Evolutionary conservation across 805 yeast genomes (phyloP).

Genomic region (fission yeast (Schizosaccharomyces pombe)): ASM294v3 CU329670.1:1131001-1131500

Average conservation of each 20-base stretch:
- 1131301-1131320: constrained; percentile 89
- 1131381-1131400: constrained; percentile 96
- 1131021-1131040: constrained; percentile 99
- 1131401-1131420: constrained; percentile 68
- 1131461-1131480: constrained; percentile 74
- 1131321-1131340: constrained; percentile 80
- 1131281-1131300: constrained; percentile 97
- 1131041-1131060: constrained; percentile 80
- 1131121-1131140: constrained; percentile 90
- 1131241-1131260: constrained; percentile 96
- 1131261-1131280: constrained; percentile 96
- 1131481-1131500: constrained; percentile 62
- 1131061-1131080: constrained; percentile 98
- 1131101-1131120: constrained; percentile 98
- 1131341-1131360: constrained; percentile 93
- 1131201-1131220: constrained; percentile 97
- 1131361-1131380: constrained; percentile 90
- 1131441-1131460: constrained; percentile 71
- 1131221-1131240: constrained; percentile 94
- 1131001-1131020: constrained; percentile 95
- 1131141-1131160: constrained; percentile 76
- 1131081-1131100: constrained; percentile 99
- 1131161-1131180: constrained; percentile 58
- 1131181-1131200: constrained; percentile 87
- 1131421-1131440: constrained; percentile 74